Conservation (phyloP, 1,139 yeast genomes). For the Diutina ranongensis region DNA sequence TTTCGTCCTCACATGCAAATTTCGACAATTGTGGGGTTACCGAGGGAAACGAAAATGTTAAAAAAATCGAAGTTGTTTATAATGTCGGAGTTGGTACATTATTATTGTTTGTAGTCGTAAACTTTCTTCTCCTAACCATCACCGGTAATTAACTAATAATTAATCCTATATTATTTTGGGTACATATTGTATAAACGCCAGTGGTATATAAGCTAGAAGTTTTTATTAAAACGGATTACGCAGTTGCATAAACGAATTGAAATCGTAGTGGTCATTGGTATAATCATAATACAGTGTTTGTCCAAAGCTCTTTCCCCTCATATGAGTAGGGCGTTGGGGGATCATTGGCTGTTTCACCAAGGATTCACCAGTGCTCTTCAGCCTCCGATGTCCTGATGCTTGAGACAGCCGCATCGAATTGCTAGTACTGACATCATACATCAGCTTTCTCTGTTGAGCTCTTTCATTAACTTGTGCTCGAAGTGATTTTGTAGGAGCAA, state of each 20-base stretch:
- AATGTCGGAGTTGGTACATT: too few relatives aligned
- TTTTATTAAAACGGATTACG: neutral
- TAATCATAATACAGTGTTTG: neutral
- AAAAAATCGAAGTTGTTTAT: too few relatives aligned
- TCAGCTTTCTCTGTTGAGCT: neutral
- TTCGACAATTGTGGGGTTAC: neutral
- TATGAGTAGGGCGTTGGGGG: neutral
- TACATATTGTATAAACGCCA: too few relatives aligned
- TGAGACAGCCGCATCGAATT: neutral
- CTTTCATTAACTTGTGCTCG: neutral
- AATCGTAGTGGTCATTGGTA: constrained; percentile 1
- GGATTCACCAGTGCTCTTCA: neutral
- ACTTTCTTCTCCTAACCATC: too few relatives aligned
- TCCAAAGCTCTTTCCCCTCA: neutral
- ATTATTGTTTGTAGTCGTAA: too few relatives aligned
- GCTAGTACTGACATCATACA: neutral
- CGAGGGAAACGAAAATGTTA: too few relatives aligned
- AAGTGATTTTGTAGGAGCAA: neutral
- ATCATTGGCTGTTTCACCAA: too few relatives aligned
- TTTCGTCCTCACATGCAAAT: neutral
- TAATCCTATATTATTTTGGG: neutral
- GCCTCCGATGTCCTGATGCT: neutral
- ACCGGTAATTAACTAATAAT: too few relatives aligned
- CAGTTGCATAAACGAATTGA: constrained; percentile 5
- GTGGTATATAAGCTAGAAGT: too few relatives aligned